Evolutionary conservation across 2,329 filamentous ascomycete species (phyloP).

Genomic region (Fusarium caatingaense): DNA sequence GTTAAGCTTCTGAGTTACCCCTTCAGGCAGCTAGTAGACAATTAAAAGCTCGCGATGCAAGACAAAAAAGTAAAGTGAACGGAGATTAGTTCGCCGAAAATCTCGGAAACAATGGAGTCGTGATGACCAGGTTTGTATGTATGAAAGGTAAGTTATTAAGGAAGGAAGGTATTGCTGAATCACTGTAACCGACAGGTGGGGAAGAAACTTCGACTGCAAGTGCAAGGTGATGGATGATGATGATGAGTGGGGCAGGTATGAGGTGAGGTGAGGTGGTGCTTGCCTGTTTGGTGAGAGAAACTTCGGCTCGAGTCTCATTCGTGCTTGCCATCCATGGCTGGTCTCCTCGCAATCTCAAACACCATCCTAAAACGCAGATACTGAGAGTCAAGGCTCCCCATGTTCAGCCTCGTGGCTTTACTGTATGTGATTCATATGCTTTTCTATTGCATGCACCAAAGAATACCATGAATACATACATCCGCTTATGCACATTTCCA

Average conservation of each 20-base stretch:
- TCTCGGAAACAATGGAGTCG: conserved; percentile 19
- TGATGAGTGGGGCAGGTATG: not conserved
- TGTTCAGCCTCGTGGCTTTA: conserved; percentile 31
- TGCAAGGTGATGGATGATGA: not conserved
- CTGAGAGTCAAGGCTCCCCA: not conserved
- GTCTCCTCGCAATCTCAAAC: conserved; percentile 8
- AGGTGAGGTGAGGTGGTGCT: not conserved
- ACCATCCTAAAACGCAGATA: not conserved
- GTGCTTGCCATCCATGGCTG: not conserved
- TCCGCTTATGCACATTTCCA: conserved; percentile 39
- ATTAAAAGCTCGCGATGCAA: not conserved
- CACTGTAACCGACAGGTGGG: conserved; percentile 13
- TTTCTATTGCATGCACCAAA: conserved; percentile 31
- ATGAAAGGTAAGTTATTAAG: not conserved
- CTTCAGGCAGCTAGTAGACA: not conserved
- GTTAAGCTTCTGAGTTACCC: conserved; percentile 10
- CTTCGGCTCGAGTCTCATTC: not conserved
- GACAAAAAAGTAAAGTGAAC: not conserved
- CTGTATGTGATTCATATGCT: conserved; percentile 30
- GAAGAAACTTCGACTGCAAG: not conserved
- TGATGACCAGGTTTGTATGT: not conserved
- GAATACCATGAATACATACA: conserved; percentile 23
- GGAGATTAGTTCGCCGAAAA: conserved; percentile 9
- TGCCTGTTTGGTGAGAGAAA: not conserved
- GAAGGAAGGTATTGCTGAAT: not conserved